Evolutionary conservation across 371 early-diverging fungal species (phyloP).

Genomic region (Dichotomocladium elegans): DNA sequence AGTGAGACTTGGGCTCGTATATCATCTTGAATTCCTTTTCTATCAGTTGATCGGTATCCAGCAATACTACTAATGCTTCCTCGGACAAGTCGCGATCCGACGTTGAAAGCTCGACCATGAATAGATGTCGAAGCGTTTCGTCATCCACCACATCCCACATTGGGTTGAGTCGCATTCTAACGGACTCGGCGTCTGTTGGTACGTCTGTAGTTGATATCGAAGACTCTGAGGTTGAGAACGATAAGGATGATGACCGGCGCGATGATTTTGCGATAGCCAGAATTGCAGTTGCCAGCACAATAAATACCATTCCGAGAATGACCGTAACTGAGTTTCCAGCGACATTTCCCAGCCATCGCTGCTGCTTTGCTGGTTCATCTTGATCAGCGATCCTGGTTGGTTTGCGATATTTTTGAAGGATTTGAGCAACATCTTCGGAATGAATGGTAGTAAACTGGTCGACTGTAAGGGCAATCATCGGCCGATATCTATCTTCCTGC

Average conservation of each 20-base stretch:
- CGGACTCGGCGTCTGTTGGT: background rate
- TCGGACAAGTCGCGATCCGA: background rate
- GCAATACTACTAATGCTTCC: background rate
- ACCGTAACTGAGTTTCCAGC: too few relatives aligned
- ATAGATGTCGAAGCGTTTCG: constrained; percentile 2
- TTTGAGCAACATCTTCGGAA: background rate
- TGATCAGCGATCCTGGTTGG: background rate
- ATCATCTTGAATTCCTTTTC: background rate
- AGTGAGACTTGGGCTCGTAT: background rate
- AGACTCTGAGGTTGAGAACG: background rate
- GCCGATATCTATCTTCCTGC: too few relatives aligned
- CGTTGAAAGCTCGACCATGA: background rate
- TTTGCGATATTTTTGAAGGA: constrained; percentile 1
- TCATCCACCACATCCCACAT: constrained; percentile 6
- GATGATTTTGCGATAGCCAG: too few relatives aligned
- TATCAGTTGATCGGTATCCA: background rate
- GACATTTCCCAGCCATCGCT: background rate
- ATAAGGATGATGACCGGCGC: too few relatives aligned
- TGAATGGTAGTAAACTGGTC: constrained; percentile 8
- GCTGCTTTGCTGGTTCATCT: background rate
- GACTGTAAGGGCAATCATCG: background rate
- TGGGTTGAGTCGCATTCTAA: background rate
- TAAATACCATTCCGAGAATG: too few relatives aligned
- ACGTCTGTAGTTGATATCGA: background rate
- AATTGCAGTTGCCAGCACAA: too few relatives aligned